phyloP scores from a whole-genome alignment of 345 rosid species.

The Boechera stricta region DNA sequence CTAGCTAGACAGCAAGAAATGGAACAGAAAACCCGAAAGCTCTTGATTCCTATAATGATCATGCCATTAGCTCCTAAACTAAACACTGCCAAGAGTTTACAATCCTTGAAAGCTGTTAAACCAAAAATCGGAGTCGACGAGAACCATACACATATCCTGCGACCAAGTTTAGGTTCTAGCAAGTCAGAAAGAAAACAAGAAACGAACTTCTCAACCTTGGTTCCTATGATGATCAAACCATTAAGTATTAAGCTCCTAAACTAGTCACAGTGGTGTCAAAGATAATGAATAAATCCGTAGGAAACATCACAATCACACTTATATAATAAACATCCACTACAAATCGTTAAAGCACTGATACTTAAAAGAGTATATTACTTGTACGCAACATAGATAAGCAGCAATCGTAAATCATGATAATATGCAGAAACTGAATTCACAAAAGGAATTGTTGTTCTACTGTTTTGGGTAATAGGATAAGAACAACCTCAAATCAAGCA shows the following conservation, averaged over 20 bases:
- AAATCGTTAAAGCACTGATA: conserved; percentile 23
- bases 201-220: not conserved
- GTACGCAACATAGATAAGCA: conserved; percentile 11
- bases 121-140: not conserved
- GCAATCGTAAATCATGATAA: conserved; percentile 11
- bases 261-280: conserved; percentile 1
- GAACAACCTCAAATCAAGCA: conserved; percentile 38
- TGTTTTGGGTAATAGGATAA: conserved; percentile 10
- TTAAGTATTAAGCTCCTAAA: not conserved
- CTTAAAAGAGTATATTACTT: conserved; percentile 26
- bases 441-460: conserved; percentile 11
- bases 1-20: conserved; percentile 1
- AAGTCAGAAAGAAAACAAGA: conserved; percentile 6
- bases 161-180: not conserved
- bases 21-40: not conserved
- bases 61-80: not conserved
- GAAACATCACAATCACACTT: conserved; percentile 5
- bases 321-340: conserved; percentile 26
- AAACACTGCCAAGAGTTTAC: not conserved
- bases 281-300: not conserved
- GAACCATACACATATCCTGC: not conserved
- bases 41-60: not conserved
- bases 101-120: not conserved
- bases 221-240: not conserved
- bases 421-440: conserved; percentile 35